Conservation (phyloP, 139 green algal species). For the Volvox africanus region DNA sequence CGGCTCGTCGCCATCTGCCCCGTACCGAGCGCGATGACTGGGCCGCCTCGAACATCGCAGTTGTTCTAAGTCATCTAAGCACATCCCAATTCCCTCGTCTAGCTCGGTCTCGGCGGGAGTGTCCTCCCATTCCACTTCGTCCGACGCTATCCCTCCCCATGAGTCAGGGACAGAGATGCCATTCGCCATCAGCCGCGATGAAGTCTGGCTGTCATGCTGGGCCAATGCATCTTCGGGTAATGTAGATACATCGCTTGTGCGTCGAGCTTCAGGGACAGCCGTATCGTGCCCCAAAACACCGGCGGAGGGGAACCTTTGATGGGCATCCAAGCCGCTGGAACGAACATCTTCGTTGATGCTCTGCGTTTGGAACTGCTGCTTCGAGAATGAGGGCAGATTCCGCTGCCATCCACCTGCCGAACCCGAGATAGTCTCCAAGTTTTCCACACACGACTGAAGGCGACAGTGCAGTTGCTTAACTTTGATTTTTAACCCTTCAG, state of each 20-base stretch:
- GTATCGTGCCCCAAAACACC: background rate
- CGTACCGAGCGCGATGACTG: background rate
- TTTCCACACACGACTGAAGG: slow-evolving; percentile 32
- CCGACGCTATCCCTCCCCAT: background rate
- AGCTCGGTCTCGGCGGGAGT: background rate
- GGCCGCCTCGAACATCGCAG: background rate
- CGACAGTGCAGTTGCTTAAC: slow-evolving; percentile 7
- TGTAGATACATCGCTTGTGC: background rate
- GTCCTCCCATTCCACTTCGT: slow-evolving; percentile 4
- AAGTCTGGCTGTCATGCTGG: background rate
- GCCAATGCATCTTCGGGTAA: background rate
- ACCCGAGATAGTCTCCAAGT: background rate
- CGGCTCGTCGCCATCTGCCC: background rate
- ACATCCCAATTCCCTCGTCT: background rate
- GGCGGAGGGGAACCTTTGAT: background rate
- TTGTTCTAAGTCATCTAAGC: background rate
- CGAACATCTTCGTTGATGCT: background rate
- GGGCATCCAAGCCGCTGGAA: background rate
- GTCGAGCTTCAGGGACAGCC: background rate
- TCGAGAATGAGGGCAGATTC: background rate
- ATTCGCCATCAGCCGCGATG: too few species aligned
- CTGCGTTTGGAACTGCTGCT: background rate
- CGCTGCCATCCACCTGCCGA: background rate
- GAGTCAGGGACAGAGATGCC: background rate
- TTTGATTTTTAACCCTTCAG: background rate